Evolutionary conservation across 2,329 filamentous ascomycete species (phyloP).

Genomic region (Cercospora sp.): DNA sequence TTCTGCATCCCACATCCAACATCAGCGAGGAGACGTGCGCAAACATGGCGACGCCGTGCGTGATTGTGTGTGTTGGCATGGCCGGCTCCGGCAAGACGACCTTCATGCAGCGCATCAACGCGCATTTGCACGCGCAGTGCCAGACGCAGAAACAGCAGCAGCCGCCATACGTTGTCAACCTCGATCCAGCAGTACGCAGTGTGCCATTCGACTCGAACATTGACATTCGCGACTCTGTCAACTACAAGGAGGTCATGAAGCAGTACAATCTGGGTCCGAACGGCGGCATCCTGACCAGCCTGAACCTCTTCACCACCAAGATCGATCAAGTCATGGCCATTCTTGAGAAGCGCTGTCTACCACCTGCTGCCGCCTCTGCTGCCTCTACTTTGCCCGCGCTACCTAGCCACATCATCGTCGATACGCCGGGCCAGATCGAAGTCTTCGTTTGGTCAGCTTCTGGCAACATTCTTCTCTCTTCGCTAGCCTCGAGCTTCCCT

Average conservation of each 20-base stretch:
- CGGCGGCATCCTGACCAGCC: constrained; percentile 88
- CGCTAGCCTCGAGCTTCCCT: constrained; percentile 88
- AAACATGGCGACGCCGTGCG: constrained; percentile 57
- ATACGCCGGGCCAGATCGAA: constrained; percentile 97
- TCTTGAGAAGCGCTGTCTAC: constrained; percentile 73
- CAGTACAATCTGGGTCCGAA: constrained; percentile 98
- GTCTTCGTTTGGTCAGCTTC: constrained; percentile 98
- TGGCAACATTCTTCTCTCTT: constrained; percentile 89
- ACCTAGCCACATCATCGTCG: constrained; percentile 81
- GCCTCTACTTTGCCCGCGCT: background rate
- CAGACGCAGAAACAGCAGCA: constrained; percentile 56
- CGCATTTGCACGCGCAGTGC: constrained; percentile 70
- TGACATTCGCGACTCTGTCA: constrained; percentile 97
- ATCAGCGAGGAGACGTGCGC: background rate
- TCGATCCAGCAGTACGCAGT: constrained; percentile 90
- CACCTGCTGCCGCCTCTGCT: constrained; percentile 15
- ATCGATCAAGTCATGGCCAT: constrained; percentile 90
- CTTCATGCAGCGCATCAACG: constrained; percentile 98
- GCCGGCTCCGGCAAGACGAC: constrained; percentile 99
- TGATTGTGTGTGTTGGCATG: constrained; percentile 96
- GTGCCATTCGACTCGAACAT: constrained; percentile 97
- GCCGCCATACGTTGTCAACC: constrained; percentile 92
- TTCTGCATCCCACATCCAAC: background rate
- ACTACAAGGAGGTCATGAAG: constrained; percentile 99
- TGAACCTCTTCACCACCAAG: constrained; percentile 97